Percentiles rank a stretch among this genome's conserved stretches.
Conservation (phyloP, 2,329 filamentous ascomycete genomes). For the Pseudogymnoascus pannorum region DNA sequence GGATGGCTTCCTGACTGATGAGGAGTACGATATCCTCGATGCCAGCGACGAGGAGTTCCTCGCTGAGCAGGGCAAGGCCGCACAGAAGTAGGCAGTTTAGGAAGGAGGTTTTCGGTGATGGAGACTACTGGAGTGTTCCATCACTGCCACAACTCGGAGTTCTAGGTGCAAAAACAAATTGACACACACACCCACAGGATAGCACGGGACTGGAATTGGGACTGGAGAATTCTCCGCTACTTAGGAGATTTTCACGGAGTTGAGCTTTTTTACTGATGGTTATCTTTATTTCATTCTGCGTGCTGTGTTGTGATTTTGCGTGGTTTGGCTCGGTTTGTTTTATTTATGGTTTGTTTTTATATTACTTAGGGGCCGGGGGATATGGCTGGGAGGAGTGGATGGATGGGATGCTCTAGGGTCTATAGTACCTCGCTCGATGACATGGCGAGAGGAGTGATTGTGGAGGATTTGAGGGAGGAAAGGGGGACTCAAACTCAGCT, state of each 20-base stretch:
- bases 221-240: neutral
- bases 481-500: neutral
- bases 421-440: neutral
- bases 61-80: constrained; percentile 39
- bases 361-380: neutral
- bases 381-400: neutral
- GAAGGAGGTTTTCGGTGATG: neutral
- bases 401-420: neutral
- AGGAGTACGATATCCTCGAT: constrained; percentile 96
- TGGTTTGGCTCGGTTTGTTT: neutral
- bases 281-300: neutral
- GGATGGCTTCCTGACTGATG: constrained; percentile 85
- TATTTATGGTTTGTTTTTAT: neutral
- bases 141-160: neutral
- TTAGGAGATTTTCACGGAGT: neutral
- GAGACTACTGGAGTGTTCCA: neutral
- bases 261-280: neutral
- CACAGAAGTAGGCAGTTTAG: neutral
- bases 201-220: neutral
- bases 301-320: neutral
- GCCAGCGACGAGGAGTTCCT: constrained; percentile 83
- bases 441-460: neutral
- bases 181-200: neutral
- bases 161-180: constrained; percentile 7
- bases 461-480: neutral